Evolutionary conservation across 1,284 basidiomycete species (phyloP).

Genomic region (Trametes hirsuta): DNA sequence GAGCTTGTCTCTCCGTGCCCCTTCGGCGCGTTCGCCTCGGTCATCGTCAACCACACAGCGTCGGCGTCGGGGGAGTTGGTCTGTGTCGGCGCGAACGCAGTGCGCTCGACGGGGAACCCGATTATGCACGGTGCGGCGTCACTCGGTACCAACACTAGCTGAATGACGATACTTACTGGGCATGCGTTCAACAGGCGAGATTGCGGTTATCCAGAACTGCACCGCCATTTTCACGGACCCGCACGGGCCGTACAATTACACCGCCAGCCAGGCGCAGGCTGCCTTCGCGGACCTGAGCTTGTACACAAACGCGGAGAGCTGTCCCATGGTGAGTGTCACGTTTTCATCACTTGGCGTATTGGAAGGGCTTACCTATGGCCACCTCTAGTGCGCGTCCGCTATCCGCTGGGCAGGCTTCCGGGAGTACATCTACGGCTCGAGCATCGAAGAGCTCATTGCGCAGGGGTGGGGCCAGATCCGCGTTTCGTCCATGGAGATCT

Average conservation of each 20-base stretch:
- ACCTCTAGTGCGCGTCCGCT: constrained; percentile 18
- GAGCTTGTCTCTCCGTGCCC: constrained; percentile 17
- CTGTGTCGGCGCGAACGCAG: constrained; percentile 21
- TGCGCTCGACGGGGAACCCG: constrained; percentile 11
- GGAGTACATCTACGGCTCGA: constrained; percentile 24
- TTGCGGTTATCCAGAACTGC: constrained; percentile 22
- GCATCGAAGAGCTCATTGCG: constrained; percentile 16
- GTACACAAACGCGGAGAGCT: constrained; percentile 25
- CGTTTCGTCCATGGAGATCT: constrained; percentile 16
- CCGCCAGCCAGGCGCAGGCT: constrained; percentile 4
- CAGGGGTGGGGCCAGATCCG: constrained; percentile 23
- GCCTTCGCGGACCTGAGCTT: constrained; percentile 20
- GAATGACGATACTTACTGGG: not conserved
- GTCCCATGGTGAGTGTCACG: constrained; percentile 16
- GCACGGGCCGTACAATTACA: constrained; percentile 17
- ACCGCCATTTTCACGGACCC: constrained; percentile 22
- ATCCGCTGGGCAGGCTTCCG: constrained; percentile 24
- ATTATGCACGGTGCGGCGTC: constrained; percentile 14
- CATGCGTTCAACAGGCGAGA: constrained; percentile 9
- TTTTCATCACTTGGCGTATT: not conserved
- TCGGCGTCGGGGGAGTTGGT: constrained; percentile 16
- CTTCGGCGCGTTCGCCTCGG: constrained; percentile 19
- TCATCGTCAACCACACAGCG: constrained; percentile 23
- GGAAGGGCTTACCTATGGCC: not conserved
- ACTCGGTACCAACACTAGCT: not conserved